Base-by-base conservation (phyloP, 2,329 filamentous ascomycete species). In the Verticillium zaregamsianum region DNA sequence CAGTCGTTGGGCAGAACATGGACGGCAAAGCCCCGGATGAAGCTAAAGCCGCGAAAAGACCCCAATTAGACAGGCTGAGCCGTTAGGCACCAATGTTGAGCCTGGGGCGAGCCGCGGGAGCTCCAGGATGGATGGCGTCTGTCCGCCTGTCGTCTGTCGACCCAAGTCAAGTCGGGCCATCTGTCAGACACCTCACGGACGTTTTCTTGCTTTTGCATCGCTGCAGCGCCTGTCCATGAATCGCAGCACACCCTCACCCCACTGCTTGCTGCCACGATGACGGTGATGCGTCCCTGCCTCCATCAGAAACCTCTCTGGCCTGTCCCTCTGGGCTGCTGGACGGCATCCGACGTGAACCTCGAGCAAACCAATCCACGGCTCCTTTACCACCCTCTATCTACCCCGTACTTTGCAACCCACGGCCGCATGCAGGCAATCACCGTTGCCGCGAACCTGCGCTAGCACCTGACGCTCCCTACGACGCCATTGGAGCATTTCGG, bases 401-500 rank as follows among this genome's bases (percentile, higher is more conserved):
- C 45, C 45, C 45, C 45, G 45, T 52, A 23, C 20, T 23, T 52
- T 20, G 45, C 25, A 23, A 52, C 45, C 45, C 20, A 52, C 33
- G 20, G n/a, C 9, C 12, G 45, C 45, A 52, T 52, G 45, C 45
- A 52, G n/a, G 33, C 56, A 28, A 45, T 40, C 56, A 39, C n/a
- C 35, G 57, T 23, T 49, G 57, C 57, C 57, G 57, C 35, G 57
- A 49, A 45, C 57, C 57, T 58, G 57, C 57, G 57, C 39, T 58
- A 58, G 57, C 17, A 52, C 45, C 23, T n/a, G 20, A 52, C n/a
- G 3, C 45, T 23, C 17, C 14, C 25, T 40, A 4, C 12, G 20
- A 25, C 23, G 25, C 31, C 25, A 58, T 58, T 58, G 57, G 57
- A 49, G 37, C 37, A 32, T 23, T 32, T 9, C 57, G 20, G 35